Base-by-base conservation (phyloP, 2,329 filamentous ascomycete species). In the Phyllachora maydis region DNA sequence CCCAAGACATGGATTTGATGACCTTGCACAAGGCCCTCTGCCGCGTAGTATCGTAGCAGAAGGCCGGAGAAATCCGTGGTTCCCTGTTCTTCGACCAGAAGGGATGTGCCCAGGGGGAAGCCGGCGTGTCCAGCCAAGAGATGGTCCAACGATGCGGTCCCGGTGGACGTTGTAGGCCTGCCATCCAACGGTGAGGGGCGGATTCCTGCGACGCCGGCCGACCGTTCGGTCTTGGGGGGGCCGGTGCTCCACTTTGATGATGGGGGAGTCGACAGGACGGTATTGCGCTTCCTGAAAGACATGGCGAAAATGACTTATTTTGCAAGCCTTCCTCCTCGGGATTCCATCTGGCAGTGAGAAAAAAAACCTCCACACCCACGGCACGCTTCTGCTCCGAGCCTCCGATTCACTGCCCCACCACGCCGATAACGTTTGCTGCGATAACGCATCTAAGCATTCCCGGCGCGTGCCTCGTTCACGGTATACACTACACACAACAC, bases 1-100 rank as follows among this genome's bases (percentile, higher is more conserved):
- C 82, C 85, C 18, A 95, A 58, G 4, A 91, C 67, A 46, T 93
- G 82, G 23, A 98, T 66, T 27, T 71, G 64, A 40, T 98, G 88
- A 2, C 79, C 82, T 41, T 98, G 88, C 5, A 90, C 66, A 4
- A 95, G 64, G 2, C 88, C 88, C 48, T 98, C 83, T 0, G 85
- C 83, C 1, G 82, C 85, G 49, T 81, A 98, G 44, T 88, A 93
- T 26, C 77, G 65, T 21, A 93, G 49, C 28, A 95, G 51, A 14
- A 78, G 66, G 3, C 83, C 79, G 0, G 78, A 71, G 51, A 91
- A 98, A 44, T 98, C 88, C 0, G 88, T 98, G 1, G 85, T 92
- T 0, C 85, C 85, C 27, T 70, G 74, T 39, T 98, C 88, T 41
- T 85, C 78, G 16, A 93, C 54, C 4, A 98, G 50, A 1, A 95